Evolutionary conservation across 257 asterid genomes (phyloP).

Genomic region (Lycium barbarum): DNA sequence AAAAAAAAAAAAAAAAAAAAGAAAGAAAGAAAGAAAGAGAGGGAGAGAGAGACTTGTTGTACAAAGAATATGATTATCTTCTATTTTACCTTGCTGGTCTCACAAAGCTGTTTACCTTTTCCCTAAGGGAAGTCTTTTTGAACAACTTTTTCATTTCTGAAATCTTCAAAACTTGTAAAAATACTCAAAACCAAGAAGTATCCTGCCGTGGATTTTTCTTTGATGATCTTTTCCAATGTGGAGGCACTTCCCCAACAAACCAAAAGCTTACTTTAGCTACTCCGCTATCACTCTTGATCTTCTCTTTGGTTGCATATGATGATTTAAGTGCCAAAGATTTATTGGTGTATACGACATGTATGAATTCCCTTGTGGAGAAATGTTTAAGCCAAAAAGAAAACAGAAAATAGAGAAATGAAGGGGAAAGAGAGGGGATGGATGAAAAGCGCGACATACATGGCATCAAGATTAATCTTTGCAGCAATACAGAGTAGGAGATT

Average conservation of each 20-base stretch:
- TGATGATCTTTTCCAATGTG: background rate
- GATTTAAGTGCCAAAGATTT: background rate
- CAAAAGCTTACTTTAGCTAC: background rate
- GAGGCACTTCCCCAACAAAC: background rate
- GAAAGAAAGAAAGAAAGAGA: background rate
- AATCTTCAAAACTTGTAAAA: too few species aligned
- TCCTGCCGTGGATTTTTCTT: background rate
- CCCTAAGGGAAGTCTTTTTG: background rate
- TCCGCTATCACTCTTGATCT: background rate
- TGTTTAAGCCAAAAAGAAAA: background rate
- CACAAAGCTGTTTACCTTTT: background rate
- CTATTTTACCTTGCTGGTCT: background rate
- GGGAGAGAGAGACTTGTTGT: background rate
- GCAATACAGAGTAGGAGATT: background rate
- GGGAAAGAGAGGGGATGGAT: background rate
- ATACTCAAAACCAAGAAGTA: background rate
- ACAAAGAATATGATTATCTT: background rate
- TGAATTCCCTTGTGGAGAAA: background rate
- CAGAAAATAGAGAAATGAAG: background rate
- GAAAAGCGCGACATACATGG: background rate
- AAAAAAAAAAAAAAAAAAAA: background rate
- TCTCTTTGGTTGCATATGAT: slow-evolving; percentile 2
- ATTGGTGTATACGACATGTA: background rate
- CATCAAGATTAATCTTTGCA: slow-evolving; percentile 1
- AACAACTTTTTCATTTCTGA: background rate